Evolutionary conservation across 371 early-diverging fungal species (phyloP).

Genomic region (Catenaria anguillulae): DNA sequence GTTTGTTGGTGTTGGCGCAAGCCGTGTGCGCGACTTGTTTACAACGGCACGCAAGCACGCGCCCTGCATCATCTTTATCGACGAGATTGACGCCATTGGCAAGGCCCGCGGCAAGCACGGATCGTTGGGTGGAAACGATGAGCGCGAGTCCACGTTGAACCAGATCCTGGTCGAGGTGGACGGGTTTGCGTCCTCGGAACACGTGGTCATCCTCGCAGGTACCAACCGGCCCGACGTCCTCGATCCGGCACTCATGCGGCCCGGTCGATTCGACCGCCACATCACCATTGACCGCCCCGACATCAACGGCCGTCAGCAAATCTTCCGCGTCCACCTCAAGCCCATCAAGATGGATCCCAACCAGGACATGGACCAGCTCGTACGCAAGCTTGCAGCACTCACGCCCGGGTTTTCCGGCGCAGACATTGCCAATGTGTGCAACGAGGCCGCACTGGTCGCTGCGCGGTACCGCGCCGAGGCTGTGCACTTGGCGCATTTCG

Average conservation of each 20-base stretch:
- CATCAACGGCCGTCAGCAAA: constrained; percentile 82
- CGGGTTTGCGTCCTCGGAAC: constrained; percentile 84
- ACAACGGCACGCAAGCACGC: constrained; percentile 90
- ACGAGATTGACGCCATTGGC: constrained; percentile 99
- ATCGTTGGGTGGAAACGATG: constrained; percentile 86
- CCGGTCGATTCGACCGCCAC: constrained; percentile 98
- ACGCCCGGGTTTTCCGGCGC: constrained; percentile 98
- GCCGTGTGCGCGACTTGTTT: constrained; percentile 96
- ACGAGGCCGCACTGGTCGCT: constrained; percentile 97
- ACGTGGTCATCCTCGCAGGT: constrained; percentile 86
- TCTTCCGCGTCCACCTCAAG: constrained; percentile 87
- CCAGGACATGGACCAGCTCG: constrained; percentile 55
- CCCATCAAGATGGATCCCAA: constrained; percentile 61
- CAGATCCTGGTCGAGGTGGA: constrained; percentile 99
- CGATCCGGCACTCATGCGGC: constrained; percentile 83
- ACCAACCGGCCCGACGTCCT: constrained; percentile 88
- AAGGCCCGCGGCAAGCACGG: constrained; percentile 90
- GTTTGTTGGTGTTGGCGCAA: constrained; percentile 99
- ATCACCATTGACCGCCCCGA: constrained; percentile 93
- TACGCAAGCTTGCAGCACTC: constrained; percentile 73
- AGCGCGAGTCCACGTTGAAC: constrained; percentile 93
- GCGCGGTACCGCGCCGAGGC: constrained; percentile 63
- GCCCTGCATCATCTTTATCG: constrained; percentile 98
- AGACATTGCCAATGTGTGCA: constrained; percentile 95
- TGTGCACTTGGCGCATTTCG: constrained; percentile 81